Evolutionary conservation across 116 monocot species (phyloP).

Genomic region (Posidonia oceanica): DNA sequence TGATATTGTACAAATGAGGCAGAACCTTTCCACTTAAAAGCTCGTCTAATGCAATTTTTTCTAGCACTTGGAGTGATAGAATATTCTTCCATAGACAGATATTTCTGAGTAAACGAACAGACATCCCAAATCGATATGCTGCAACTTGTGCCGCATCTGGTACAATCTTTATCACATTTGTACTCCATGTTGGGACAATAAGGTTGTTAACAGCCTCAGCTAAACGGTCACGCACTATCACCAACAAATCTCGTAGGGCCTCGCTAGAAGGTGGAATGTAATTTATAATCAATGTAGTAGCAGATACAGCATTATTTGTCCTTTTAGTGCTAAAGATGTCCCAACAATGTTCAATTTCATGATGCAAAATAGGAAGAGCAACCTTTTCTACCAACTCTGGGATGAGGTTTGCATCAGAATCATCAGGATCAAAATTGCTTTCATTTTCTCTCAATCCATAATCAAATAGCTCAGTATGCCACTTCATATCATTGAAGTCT

Average conservation of each 20-base stretch:
- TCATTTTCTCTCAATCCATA: constrained; percentile 46
- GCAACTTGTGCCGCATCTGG: constrained; percentile 70
- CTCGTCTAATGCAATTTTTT: constrained; percentile 74
- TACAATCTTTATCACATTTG: constrained; percentile 43
- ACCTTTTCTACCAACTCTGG: constrained; percentile 88
- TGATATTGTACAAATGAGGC: constrained; percentile 55
- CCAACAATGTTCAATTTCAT: constrained; percentile 84
- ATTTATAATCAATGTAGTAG: constrained; percentile 52
- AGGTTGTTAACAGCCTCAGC: constrained; percentile 38
- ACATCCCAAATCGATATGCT: constrained; percentile 71
- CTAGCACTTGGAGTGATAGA: constrained; percentile 47
- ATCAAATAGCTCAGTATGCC: constrained; percentile 73
- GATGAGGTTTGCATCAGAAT: constrained; percentile 77
- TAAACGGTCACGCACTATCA: constrained; percentile 46
- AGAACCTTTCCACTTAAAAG: constrained; percentile 66
- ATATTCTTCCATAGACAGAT: constrained; percentile 84
- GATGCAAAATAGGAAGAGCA: constrained; percentile 87
- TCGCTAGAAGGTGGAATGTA: constrained; percentile 66
- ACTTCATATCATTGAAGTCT: constrained; percentile 84
- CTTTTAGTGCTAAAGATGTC: constrained; percentile 68
- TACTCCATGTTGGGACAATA: constrained; percentile 62
- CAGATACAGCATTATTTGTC: constrained; percentile 75
- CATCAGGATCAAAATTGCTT: constrained; percentile 35
- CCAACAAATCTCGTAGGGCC: constrained; percentile 49
- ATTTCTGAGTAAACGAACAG: constrained; percentile 73